Conservation (phyloP, 257 asterid genomes). For the Ajuga chamaepitys region DNA sequence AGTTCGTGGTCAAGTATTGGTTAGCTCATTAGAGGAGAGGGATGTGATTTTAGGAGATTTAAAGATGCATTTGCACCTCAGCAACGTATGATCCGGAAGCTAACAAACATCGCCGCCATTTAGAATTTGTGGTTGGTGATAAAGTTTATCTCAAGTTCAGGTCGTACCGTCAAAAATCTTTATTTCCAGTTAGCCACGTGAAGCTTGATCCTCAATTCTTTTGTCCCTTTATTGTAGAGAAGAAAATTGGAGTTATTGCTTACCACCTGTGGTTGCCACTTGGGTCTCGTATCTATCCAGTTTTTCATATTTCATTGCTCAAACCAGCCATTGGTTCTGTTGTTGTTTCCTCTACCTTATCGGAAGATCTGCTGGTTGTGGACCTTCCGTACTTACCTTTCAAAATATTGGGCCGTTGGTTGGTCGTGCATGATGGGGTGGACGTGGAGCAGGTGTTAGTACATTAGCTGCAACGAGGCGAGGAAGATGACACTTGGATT, state of each 20-base stretch:
- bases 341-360: neutral
- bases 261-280: neutral
- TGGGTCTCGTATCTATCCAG: neutral
- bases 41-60: neutral
- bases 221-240: neutral
- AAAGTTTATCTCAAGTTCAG: neutral
- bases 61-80: neutral
- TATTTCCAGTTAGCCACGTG: neutral
- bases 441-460: neutral
- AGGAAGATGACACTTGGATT: neutral
- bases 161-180: neutral
- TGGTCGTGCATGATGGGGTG: neutral
- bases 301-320: neutral
- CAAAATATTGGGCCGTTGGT: neutral
- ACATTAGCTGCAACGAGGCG: neutral
- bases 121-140: neutral
- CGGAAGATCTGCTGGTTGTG: neutral
- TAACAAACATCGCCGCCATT: neutral
- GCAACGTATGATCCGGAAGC: neutral
- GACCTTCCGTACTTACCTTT: neutral
- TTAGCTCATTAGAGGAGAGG: neutral
- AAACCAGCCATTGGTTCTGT: neutral
- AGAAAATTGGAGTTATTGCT: too few relatives aligned
- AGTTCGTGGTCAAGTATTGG: neutral
- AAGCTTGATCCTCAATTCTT: neutral